Evolutionary conservation across 345 rosid species (phyloP), one percentile per base, ranked within the genome.

Genomic region (Gynandropsis gynandra): DNA sequence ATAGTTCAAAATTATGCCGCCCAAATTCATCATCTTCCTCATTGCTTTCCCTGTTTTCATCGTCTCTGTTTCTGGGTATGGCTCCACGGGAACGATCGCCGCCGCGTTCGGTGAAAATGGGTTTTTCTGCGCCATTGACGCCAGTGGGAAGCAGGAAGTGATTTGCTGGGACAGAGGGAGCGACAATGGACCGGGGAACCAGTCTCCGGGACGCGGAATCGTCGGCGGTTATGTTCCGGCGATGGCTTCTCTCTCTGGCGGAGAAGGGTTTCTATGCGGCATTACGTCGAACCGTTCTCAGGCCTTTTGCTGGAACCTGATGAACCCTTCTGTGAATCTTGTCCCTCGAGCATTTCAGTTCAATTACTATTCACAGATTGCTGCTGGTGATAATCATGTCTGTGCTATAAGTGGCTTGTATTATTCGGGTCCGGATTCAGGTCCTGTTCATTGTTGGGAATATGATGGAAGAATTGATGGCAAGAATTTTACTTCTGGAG

Each of bases 111-210:
- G 75, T 78, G 81, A 50, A 24, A 5, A 24, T 65, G 69, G 59
- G 51, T 82, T 90, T 85, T 90, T 90, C 73, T 89, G 97, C 65
- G 94, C 97, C 78, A 89, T 89, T 52, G 87, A 78, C 43, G 95
- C 97, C 44, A 74, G 95, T 41, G 95, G 95, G 37, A 74, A 77
- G 33, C 97, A 89, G 61, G 71, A 71, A 10, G 85, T 89, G 38
- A 64, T 83, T 50, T 89, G 93, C 65, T 89, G 97, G 95, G 78
- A 73, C 1, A n/a, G n/a, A n/a, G n/a, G n/a, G n/a, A n/a, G n/a
- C n/a, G n/a, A n/a, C n/a, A n/a, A n/a, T n/a, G n/a, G n/a, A n/a
- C n/a, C n/a, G n/a, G n/a, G n/a, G n/a, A n/a, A n/a, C n/a, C 83
- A 71, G 60, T 16, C 74, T 0, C 14, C 76, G 6, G 44, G 72